These are phyloP conservation scores for Oryza glumipatula DNA, from an alignment of 176 grass and related monocot species.

Conservation along the genomic window DNA sequence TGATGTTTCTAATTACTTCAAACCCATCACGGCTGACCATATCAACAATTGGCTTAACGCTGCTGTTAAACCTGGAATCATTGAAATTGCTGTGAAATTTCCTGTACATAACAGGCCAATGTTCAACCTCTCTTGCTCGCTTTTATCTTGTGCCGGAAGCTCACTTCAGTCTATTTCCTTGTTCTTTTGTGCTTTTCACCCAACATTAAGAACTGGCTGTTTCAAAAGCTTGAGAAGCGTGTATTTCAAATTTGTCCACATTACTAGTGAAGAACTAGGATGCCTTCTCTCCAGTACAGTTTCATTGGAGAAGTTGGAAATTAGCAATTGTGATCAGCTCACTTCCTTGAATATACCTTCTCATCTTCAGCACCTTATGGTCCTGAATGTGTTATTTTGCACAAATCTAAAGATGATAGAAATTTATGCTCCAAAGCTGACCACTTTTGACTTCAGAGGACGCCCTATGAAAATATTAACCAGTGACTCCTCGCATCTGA, in stretches of 20 bases:
- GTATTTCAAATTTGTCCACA: neutral
- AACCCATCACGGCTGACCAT: neutral
- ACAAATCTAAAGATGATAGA: neutral
- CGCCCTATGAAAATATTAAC: constrained; percentile 1
- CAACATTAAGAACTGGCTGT: neutral
- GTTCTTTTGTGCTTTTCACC: constrained; percentile 1
- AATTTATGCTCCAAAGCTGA: constrained; percentile 36
- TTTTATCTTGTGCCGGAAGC: constrained; percentile 12
- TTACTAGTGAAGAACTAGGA: constrained; percentile 21
- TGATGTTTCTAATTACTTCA: neutral
- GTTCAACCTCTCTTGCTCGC: constrained; percentile 12
- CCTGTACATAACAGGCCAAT: neutral
- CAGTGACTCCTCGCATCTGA: neutral
- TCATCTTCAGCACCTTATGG: constrained; percentile 13
- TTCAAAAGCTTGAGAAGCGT: constrained; percentile 27
- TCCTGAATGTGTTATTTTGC: neutral
- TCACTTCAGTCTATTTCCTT: constrained; percentile 33
- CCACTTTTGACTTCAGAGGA: neutral
- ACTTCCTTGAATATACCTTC: constrained; percentile 30
- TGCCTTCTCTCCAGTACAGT: constrained; percentile 9
- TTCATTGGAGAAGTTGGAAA: constrained; percentile 22
- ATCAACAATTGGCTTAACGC: constrained; percentile 17
- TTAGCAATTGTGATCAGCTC: neutral
- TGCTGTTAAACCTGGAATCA: constrained; percentile 19
- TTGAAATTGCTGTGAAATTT: constrained; percentile 2